Evolutionary conservation across 1,284 basidiomycete species (phyloP).

Genomic region (Rhodofomes roseus): DNA sequence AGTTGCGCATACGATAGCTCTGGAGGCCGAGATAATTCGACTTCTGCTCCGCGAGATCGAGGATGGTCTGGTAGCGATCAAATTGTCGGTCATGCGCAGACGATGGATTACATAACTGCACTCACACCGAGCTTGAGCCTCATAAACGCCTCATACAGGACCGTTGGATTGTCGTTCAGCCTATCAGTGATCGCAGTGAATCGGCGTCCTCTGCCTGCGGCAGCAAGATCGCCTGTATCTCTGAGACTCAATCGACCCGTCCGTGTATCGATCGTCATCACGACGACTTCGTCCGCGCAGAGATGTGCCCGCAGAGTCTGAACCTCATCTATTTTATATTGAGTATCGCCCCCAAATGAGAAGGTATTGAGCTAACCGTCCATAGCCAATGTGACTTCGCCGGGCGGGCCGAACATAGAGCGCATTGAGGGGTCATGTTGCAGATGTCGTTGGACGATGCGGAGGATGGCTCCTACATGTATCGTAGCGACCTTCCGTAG

Average conservation of each 20-base stretch:
- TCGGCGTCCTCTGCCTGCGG: slow-evolving; percentile 60
- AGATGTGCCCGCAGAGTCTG: slow-evolving; percentile 60
- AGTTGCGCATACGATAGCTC: slow-evolving; percentile 65
- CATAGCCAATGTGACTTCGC: slow-evolving; percentile 47
- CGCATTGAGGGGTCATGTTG: slow-evolving; percentile 41
- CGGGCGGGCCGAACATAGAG: slow-evolving; percentile 57
- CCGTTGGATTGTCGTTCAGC: slow-evolving; percentile 60
- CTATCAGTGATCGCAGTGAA: slow-evolving; percentile 52
- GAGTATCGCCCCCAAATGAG: too few relatives aligned
- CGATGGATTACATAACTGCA: too few relatives aligned
- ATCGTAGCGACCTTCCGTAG: slow-evolving; percentile 53
- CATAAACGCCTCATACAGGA: slow-evolving; percentile 49
- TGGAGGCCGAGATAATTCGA: slow-evolving; percentile 71
- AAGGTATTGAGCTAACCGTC: slow-evolving; percentile 56
- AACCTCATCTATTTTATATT: slow-evolving; percentile 37
- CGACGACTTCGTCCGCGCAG: slow-evolving; percentile 68
- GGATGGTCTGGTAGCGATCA: slow-evolving; percentile 54
- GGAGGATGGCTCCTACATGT: slow-evolving; percentile 60
- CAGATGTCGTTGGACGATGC: slow-evolving; percentile 48
- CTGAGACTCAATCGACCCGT: slow-evolving; percentile 68
- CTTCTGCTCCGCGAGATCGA: slow-evolving; percentile 71
- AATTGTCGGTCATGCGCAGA: too few relatives aligned
- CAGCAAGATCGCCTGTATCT: slow-evolving; percentile 73
- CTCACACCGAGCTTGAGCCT: slow-evolving; percentile 55
- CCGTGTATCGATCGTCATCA: slow-evolving; percentile 68